A percentile compares a stretch with the other conserved stretches of the same genome.
phyloP scores from a whole-genome alignment of 1,284 basidiomycete species.

The Marasmius tenuissimus region DNA sequence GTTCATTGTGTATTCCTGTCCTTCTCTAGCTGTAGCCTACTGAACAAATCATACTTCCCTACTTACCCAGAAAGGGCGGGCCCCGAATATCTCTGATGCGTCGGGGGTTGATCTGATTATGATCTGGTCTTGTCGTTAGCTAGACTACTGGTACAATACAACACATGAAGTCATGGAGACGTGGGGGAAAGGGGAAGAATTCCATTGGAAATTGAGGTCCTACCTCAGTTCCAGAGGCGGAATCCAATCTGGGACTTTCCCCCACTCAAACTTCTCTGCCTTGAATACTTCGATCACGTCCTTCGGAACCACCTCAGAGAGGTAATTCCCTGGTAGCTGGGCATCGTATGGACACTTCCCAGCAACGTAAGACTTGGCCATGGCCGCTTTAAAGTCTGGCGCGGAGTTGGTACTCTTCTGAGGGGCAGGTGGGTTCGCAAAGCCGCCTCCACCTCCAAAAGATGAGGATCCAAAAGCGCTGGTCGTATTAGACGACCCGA shows the following conservation, averaged over 20 bases:
- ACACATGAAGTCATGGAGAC: not conserved
- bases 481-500: not conserved
- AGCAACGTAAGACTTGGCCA: conserved; percentile 37
- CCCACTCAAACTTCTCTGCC: conserved; percentile 66
- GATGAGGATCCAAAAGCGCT: not conserved
- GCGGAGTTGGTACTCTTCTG: not conserved
- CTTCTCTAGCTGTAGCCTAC: no score
- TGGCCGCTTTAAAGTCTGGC: conserved; percentile 46
- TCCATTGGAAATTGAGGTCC: not conserved
- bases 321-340: conserved; percentile 60
- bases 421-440: not conserved
- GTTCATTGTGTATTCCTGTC: no score
- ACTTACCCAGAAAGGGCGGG: no score
- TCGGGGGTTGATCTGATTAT: no score
- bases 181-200: no score
- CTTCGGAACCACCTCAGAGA: conserved; percentile 45
- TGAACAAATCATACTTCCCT: no score
- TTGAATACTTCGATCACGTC: conserved; percentile 60
- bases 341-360: conserved; percentile 56
- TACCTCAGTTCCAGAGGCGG: conserved; percentile 72
- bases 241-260: conserved; percentile 73
- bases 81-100: no score
- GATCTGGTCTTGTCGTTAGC: not conserved
- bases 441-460: conserved; percentile 2
- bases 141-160: not conserved